Evolutionary conservation across 2,329 filamentous ascomycete genomes (phyloP), one percentile per base, ranked within the genome.

Genomic region (Cordyceps javanica): DNA sequence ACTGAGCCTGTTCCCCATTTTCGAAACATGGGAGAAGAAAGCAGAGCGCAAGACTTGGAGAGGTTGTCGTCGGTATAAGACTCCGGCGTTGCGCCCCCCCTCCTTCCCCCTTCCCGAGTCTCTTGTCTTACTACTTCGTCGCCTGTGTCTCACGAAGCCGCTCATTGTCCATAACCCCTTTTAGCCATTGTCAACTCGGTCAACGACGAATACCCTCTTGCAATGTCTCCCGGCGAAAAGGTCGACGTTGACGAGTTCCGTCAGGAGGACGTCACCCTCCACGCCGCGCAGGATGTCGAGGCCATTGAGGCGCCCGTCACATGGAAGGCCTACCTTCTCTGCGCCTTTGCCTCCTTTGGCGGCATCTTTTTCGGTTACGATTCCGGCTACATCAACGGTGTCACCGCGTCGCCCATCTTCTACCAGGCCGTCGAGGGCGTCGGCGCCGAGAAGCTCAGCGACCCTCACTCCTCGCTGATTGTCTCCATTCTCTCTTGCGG

Each of bases 301-400:
- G 76, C 79, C 61, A 80, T 88, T 67, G 86, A 89, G 77, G 85
- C 86, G 13, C 85, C 86, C 64, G 80, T 88, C 65, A 88, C 85
- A 62, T 73, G 82, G 72, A 85, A 86, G 76, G 85, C 85, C 57
- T 88, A 89, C 70, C 61, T 87, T 52, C 81, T 88, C 68, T 88
- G 85, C 71, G 85, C 83, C 62, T 89, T 88, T 62, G 86, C 86
- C 60, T 83, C 85, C 34, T 87, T 88, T 60, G 86, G 86, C 66
- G 86, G 83, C 71, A 88, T 90, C 73, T 87, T 90, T 76, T 89
- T 90, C 73, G 88, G 88, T 51, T 91, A 89, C 72, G 88, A 91
- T 67, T 89, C 87, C 42, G 88, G 88, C 64, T 89, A 88, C 74
- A 89, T 89, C 76, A 85, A 83, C 69, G 84, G 84, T 68, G 82